These are phyloP conservation scores for Drechslerella coelobrocha DNA, from an alignment of 2,329 filamentous ascomycete species.

Conservation along the genomic window DNA sequence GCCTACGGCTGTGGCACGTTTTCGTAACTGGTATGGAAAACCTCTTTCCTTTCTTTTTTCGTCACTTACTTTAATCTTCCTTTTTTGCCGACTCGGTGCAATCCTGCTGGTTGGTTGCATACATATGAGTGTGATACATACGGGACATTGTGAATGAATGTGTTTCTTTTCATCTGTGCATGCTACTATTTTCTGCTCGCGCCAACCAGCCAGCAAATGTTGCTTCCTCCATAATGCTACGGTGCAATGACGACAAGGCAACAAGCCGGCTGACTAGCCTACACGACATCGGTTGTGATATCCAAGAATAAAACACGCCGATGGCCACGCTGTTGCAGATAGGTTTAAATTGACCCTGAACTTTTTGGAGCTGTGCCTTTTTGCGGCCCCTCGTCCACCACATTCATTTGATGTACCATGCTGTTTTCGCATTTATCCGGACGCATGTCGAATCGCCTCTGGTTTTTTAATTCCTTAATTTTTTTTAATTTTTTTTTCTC, in stretches of 20 bases:
- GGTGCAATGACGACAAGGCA: conserved; percentile 48
- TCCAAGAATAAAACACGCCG: conserved; percentile 36
- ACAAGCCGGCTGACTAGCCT: conserved; percentile 23
- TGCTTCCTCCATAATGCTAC: conserved; percentile 17
- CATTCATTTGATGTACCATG: background rate
- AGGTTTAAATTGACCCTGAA: conserved; percentile 25
- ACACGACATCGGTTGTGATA: conserved; percentile 32
- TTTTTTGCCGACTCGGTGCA: background rate
- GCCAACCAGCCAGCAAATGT: background rate
- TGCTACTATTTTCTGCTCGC: background rate
- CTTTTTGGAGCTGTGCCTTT: conserved; percentile 30
- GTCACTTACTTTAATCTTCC: background rate
- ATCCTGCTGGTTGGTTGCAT: conserved; percentile 9
- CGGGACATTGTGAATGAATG: background rate
- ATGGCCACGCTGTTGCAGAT: conserved; percentile 21
- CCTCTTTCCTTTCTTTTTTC: conserved; percentile 7
- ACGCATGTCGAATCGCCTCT: conserved; percentile 5
- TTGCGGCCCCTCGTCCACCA: conserved; percentile 15
- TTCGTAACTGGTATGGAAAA: conserved; percentile 72
- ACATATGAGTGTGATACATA: conserved; percentile 3
- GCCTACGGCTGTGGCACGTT: conserved; percentile 71
- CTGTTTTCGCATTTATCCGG: conserved; percentile 29
- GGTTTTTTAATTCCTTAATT: background rate
- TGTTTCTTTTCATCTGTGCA: conserved; percentile 11
- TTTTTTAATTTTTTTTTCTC: conserved; percentile 1